These are phyloP conservation scores for Nymphaea colorata DNA, from an alignment of 164 flowering plant genomes.

Conservation along the genomic window DNA sequence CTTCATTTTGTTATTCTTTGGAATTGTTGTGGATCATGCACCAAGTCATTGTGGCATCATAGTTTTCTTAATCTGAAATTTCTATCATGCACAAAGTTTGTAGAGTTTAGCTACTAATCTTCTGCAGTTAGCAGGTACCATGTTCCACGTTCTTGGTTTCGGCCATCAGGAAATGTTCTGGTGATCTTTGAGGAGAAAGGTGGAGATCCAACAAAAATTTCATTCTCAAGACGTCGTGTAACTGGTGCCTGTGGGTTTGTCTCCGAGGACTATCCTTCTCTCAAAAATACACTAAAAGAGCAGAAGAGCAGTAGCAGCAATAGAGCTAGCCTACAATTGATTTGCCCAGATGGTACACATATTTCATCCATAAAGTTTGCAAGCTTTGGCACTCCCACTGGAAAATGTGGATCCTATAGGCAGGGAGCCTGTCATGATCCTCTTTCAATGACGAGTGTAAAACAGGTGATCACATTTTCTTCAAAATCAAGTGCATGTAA, in stretches of 20 bases:
- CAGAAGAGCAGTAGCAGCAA: conserved; percentile 6
- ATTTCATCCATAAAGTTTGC: conserved; percentile 68
- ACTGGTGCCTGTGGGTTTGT: conserved; percentile 36
- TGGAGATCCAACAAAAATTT: conserved; percentile 72
- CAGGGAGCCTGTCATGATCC: conserved; percentile 71
- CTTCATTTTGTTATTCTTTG: no score
- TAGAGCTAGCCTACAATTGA: conserved; percentile 29
- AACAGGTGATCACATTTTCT: conserved; percentile 29
- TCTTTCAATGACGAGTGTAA: conserved; percentile 33
- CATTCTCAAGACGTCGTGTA: conserved; percentile 52
- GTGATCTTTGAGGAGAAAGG: conserved; percentile 96
- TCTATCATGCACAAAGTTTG: background rate
- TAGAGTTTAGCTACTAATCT: background rate
- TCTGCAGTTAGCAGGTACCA: conserved; percentile 65
- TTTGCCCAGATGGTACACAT: conserved; percentile 37
- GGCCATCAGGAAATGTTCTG: conserved; percentile 68
- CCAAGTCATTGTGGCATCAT: background rate
- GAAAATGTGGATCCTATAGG: conserved; percentile 60
- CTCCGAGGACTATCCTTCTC: conserved; percentile 51
- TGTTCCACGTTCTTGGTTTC: conserved; percentile 96
- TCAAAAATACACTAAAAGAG: conserved; percentile 18
- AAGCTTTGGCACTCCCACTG: conserved; percentile 77
- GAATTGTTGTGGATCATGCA: no score
- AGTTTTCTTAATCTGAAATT: background rate
- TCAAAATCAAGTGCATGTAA: background rate